Percentiles rank a stretch among this genome's conserved stretches.
phyloP scores from a whole-genome alignment of 192 early-diverging fungal genomes.

The Backusella luteola region DNA sequence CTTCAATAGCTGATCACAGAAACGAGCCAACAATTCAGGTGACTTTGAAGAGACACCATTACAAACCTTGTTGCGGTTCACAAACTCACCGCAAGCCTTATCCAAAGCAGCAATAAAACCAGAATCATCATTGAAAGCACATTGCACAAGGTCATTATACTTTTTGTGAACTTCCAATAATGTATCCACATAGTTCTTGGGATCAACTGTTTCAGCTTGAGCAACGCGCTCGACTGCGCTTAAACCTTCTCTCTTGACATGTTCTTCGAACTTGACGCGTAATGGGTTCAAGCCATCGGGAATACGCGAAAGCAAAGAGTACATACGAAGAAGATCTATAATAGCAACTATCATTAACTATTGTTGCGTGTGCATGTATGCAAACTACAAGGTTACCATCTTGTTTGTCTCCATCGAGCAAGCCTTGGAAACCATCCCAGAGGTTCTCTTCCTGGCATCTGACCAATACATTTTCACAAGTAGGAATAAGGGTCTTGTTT shows the following conservation, averaged over 20 bases:
- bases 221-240: constrained; percentile 69
- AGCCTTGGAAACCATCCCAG: constrained; percentile 86
- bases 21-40: constrained; percentile 89
- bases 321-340: constrained; percentile 68
- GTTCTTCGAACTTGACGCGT: constrained; percentile 68
- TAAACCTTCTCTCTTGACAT: constrained; percentile 78
- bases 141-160: constrained; percentile 76
- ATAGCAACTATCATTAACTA: neutral
- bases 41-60: constrained; percentile 65
- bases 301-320: constrained; percentile 73
- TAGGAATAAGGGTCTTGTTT: constrained; percentile 72
- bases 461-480: constrained; percentile 86
- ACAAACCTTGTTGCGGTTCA: constrained; percentile 90
- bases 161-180: constrained; percentile 85
- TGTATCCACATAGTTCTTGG: constrained; percentile 87
- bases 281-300: constrained; percentile 83
- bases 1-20: constrained; percentile 84
- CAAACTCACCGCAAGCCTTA: constrained; percentile 91
- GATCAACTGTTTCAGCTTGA: constrained; percentile 43
- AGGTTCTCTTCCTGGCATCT: constrained; percentile 77
- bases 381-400: constrained; percentile 43
- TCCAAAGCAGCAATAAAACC: constrained; percentile 90
- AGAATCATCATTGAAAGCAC: constrained; percentile 79
- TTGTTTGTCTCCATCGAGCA: constrained; percentile 84
- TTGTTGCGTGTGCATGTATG: neutral